These are phyloP conservation scores for Euphrasia confusa DNA, from an alignment of 257 asterid genomes.

Conservation along the genomic window DNA sequence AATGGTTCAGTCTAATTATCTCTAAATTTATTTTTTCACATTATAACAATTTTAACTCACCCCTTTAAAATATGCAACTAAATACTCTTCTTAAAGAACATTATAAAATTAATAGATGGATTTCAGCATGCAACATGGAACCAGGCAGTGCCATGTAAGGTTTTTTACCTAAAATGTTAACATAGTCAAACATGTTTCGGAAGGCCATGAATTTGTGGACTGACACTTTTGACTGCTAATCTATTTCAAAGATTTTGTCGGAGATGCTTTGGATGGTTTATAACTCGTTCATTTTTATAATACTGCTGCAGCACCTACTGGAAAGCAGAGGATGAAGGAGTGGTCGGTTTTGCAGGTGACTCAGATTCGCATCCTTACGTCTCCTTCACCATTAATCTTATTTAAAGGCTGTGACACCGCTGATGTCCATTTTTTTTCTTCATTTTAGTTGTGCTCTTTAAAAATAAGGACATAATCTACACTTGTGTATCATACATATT, in stretches of 20 bases:
- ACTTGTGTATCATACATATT: slow-evolving; percentile 37
- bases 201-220: slow-evolving; percentile 17
- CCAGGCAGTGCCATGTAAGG: too few species aligned
- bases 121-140: too few species aligned
- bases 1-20: background rate
- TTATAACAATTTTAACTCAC: background rate
- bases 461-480: slow-evolving; percentile 34
- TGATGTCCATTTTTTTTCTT: slow-evolving; percentile 28
- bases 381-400: slow-evolving; percentile 82
- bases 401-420: slow-evolving; percentile 33
- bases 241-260: slow-evolving; percentile 5
- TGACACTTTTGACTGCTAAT: background rate
- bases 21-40: background rate
- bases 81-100: background rate
- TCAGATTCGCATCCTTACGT: slow-evolving; percentile 75
- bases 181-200: background rate
- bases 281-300: slow-evolving; percentile 16
- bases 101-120: too few species aligned
- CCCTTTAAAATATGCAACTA: background rate
- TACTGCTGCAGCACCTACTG: slow-evolving; percentile 60
- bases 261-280: slow-evolving; percentile 6
- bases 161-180: too few species aligned
- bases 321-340: slow-evolving; percentile 79
- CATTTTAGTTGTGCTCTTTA: slow-evolving; percentile 17
- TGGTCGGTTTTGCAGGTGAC: slow-evolving; percentile 63